phyloP scores from a whole-genome alignment of 768 basidiomycete species.

The Galerina sulciceps region DNA sequence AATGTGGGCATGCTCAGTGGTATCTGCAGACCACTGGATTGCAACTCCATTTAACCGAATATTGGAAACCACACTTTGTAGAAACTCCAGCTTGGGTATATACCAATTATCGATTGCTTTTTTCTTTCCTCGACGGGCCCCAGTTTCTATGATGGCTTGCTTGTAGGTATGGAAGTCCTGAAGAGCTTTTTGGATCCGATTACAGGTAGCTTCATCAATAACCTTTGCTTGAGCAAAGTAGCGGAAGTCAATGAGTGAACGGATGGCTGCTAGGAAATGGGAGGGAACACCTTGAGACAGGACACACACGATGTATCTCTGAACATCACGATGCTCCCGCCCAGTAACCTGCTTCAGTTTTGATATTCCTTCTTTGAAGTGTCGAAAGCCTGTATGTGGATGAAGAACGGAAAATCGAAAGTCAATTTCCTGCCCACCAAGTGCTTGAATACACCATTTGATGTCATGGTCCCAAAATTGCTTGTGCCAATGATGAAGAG shows the following conservation, averaged over 20 bases:
- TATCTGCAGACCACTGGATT: conserved; percentile 39
- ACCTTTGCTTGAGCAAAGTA: conserved; percentile 36
- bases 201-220: conserved; percentile 23
- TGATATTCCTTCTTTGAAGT: conserved; percentile 42
- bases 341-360: conserved; percentile 46
- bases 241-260: conserved; percentile 39
- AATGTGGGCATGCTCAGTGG: conserved; percentile 37
- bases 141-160: conserved; percentile 31
- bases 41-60: conserved; percentile 31
- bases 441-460: conserved; percentile 38
- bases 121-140: conserved; percentile 29
- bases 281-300: conserved; percentile 35
- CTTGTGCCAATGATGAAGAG: conserved; percentile 42
- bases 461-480: conserved; percentile 41
- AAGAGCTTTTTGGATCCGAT: conserved; percentile 24
- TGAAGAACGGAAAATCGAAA: conserved; percentile 41
- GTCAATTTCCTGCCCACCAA: conserved; percentile 37
- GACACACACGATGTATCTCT: conserved; percentile 36
- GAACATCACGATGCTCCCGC: conserved; percentile 39
- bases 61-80: conserved; percentile 34
- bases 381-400: conserved; percentile 34
- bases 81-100: conserved; percentile 46
- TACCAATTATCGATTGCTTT: conserved; percentile 34
- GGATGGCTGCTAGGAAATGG: conserved; percentile 34
- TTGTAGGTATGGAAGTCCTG: conserved; percentile 39